Conservation (phyloP, 164 flowering plant genomes). For the Houttuynia cordata region DNA sequence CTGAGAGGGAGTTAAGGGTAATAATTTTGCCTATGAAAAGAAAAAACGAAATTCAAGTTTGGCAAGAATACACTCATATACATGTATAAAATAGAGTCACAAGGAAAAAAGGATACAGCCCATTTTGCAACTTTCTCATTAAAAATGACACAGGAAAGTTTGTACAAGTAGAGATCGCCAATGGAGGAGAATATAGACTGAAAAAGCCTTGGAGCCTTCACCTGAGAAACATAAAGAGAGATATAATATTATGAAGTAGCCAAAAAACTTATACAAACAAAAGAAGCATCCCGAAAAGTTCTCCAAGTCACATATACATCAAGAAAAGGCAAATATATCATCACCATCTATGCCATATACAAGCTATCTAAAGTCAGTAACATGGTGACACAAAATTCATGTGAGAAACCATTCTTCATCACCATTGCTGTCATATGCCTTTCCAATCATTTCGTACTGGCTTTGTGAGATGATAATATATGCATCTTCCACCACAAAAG, state of each 20-base stretch:
- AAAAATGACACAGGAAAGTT: conserved; percentile 43
- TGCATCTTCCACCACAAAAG: too few relatives aligned
- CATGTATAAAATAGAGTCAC: not conserved
- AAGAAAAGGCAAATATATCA: not conserved
- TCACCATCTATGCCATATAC: not conserved
- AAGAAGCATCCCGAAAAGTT: too few relatives aligned
- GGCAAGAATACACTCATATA: not conserved
- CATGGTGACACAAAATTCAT: not conserved
- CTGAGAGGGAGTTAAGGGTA: conserved; percentile 25
- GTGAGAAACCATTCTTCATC: too few relatives aligned
- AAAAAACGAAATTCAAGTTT: not conserved
- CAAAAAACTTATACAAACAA: too few relatives aligned
- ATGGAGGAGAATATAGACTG: conserved; percentile 76
- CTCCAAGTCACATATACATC: not conserved
- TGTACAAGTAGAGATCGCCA: conserved; percentile 84
- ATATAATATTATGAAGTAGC: not conserved
- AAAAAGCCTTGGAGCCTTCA: conserved; percentile 64
- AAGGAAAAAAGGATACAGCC: conserved; percentile 64
- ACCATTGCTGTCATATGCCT: too few relatives aligned
- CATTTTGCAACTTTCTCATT: conserved; percentile 54
- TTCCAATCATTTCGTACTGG: too few relatives aligned
- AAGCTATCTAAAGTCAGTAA: not conserved
- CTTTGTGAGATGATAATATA: too few relatives aligned
- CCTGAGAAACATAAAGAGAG: conserved; percentile 22
- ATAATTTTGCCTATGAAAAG: not conserved